Evolutionary conservation across 192 early-diverging fungal genomes (phyloP), one percentile per base, ranked within the genome.

Genomic region (Cetraspora pellucida): DNA sequence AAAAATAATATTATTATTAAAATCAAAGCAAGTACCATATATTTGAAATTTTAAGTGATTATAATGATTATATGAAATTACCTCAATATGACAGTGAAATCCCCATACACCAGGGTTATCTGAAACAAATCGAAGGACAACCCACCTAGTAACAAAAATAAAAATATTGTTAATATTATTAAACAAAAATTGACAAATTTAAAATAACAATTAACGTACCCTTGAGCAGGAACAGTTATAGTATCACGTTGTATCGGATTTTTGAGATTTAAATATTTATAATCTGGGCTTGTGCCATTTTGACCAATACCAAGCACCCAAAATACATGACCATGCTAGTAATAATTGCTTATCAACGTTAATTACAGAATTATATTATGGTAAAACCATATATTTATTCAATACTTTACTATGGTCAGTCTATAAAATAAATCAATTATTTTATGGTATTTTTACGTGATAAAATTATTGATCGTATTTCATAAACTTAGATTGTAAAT

Each of bases 81-180:
- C 44, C 52, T 25, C 25, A 44, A 86, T 86, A 77, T 86, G 85
- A 49, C 85, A 86, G 50, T 86, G 85, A 14, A 83, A 37, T 23
- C 76, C 46, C 81, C 82, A 86, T 2, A 82, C 78, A n/a, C 85
- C 85, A 11, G 85, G 82, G 25, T 83, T 86, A 49, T 88, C 82
- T 17, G 74, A 75, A 37, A 78, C 77, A 77, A 84, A 81, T 28
- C 81, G 70, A 55, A 84, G 73, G 25, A 79, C 76, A 43, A 60
- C 64, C 49, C 73, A 86, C 58, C 82, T 80, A 47, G 23, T 30
- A 46, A 14, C 16, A 69, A 69, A 46, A 68, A 69, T 45, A 21
- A 69, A 46, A 46, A 69, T n/a, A 55, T 55, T 14, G n/a, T n/a
- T 55, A 55, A 55, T 21, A 8, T 55, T 55, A 21, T 19, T 55